phyloP scores from a whole-genome alignment of 2,329 filamentous ascomycete species.

The Fusarium graminum region DNA sequence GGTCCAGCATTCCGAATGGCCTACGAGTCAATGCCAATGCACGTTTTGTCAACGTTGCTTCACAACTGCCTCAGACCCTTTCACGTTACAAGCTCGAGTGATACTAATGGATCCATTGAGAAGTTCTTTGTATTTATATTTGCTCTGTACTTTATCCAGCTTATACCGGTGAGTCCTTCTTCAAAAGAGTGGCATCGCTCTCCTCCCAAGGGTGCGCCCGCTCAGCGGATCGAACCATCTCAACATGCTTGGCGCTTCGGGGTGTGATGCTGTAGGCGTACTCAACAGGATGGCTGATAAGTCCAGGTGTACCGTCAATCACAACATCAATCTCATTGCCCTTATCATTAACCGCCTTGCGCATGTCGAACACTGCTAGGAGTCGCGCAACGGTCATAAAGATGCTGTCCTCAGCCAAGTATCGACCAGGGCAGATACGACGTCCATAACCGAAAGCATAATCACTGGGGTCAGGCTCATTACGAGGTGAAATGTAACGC shows the following conservation, averaged over 20 bases:
- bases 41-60: too few species aligned
- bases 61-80: too few species aligned
- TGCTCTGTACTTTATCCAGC: too few species aligned
- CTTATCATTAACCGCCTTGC: slow-evolving; percentile 39
- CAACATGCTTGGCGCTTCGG: slow-evolving; percentile 34
- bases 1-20: too few species aligned
- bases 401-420: slow-evolving; percentile 51
- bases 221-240: slow-evolving; percentile 38
- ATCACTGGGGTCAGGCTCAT: slow-evolving; percentile 51
- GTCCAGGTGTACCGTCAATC: slow-evolving; percentile 32
- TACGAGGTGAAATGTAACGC: slow-evolving; percentile 50
- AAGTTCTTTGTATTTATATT: not conserved
- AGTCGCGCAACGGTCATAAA: slow-evolving; percentile 56
- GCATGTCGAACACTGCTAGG: slow-evolving; percentile 61
- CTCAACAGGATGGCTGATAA: slow-evolving; percentile 33
- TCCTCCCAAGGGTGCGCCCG: slow-evolving; percentile 46
- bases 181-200: slow-evolving; percentile 30
- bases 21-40: too few species aligned
- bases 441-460: slow-evolving; percentile 55
- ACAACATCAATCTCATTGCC: slow-evolving; percentile 39
- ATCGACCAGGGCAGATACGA: slow-evolving; percentile 53
- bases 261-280: slow-evolving; percentile 40
- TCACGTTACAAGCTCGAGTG: too few species aligned
- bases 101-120: not conserved
- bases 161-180: slow-evolving; percentile 16